These are phyloP conservation scores for Wickerhamiella sergipiensis DNA, from an alignment of 805 yeast species.

Conservation along the genomic window DNA sequence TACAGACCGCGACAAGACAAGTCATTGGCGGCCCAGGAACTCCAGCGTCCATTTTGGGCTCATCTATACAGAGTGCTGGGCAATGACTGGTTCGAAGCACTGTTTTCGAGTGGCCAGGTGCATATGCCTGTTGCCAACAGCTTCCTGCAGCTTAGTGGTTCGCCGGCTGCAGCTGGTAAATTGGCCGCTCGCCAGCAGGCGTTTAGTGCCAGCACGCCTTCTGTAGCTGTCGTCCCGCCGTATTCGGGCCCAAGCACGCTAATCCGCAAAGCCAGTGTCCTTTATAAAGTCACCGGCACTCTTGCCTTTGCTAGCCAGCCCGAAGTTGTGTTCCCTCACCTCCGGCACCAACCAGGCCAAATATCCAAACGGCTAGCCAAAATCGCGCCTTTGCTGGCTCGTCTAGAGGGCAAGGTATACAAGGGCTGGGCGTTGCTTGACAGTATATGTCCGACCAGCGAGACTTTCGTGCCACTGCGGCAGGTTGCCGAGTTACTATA, in stretches of 20 bases:
- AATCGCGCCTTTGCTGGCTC: not conserved
- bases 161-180: not conserved
- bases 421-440: not conserved
- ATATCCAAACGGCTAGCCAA: not conserved
- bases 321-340: not conserved
- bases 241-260: not conserved
- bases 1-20: not conserved
- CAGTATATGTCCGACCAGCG: not conserved
- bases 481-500: not conserved
- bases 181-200: not conserved
- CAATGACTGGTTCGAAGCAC: not conserved
- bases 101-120: not conserved
- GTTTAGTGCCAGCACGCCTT: not conserved
- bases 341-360: not conserved
- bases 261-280: not conserved
- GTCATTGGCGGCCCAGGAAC: not conserved
- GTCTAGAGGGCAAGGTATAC: not conserved
- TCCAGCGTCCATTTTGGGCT: not conserved
- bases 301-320: not conserved
- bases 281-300: not conserved
- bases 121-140: not conserved
- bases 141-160: not conserved
- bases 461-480: not conserved
- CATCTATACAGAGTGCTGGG: not conserved
- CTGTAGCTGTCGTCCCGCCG: not conserved